Conservation (phyloP, 2,329 filamentous ascomycete genomes). For the Exophiala alcalophila region DNA sequence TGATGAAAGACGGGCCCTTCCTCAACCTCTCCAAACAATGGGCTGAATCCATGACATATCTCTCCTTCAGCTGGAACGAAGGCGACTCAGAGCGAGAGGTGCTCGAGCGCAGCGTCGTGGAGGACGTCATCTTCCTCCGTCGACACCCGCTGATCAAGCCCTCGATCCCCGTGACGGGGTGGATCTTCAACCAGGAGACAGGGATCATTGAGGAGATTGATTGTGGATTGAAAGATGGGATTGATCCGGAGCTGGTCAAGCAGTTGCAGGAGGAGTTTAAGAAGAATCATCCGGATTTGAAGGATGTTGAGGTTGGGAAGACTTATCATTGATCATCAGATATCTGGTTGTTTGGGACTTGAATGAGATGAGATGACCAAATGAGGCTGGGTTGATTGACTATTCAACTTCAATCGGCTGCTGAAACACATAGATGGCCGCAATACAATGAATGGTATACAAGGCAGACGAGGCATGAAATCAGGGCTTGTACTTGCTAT, state of each 20-base stretch:
- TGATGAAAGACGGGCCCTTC: slow-evolving; percentile 6
- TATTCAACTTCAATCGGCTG: no score
- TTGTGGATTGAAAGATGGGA: slow-evolving; percentile 7
- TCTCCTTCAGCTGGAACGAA: slow-evolving; percentile 4
- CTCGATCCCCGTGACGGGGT: slow-evolving; percentile 10
- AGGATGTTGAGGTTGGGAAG: no score
- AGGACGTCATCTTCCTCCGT: slow-evolving; percentile 12
- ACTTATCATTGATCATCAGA: no score
- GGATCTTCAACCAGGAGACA: slow-evolving; percentile 9
- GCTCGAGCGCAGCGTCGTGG: slow-evolving; percentile 10
- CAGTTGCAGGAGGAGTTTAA: slow-evolving; percentile 4
- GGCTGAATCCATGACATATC: slow-evolving; percentile 6
- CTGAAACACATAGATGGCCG: no score
- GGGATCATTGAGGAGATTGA: slow-evolving; percentile 10
- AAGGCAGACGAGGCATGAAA: no score
- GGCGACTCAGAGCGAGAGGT: slow-evolving; percentile 5
- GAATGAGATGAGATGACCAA: no score
- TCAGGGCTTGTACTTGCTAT: no score
- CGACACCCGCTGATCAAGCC: slow-evolving; percentile 11
- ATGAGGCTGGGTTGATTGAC: no score
- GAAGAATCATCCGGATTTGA: no score
- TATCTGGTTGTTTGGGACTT: no score
- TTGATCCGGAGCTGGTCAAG: slow-evolving; percentile 7
- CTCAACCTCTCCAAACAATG: slow-evolving; percentile 1
- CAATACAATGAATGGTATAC: no score